Conservation (phyloP, 2,329 filamentous ascomycete genomes). For the Trichoderma sp. region DNA sequence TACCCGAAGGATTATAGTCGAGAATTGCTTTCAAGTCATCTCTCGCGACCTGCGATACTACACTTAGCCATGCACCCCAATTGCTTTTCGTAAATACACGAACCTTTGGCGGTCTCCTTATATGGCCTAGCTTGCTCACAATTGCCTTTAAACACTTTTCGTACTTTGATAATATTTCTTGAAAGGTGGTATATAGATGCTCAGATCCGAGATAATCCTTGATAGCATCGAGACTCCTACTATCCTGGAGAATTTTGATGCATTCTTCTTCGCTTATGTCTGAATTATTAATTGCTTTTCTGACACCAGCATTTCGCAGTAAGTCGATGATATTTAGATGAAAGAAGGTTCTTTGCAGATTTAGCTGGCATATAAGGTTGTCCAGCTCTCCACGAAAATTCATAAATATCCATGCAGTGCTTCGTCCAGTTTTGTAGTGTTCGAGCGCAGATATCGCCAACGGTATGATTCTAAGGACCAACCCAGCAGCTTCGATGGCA, state of each 20-base stretch:
- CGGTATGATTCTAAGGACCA: neutral
- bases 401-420: neutral
- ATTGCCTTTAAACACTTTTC: neutral
- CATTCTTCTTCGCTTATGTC: neutral
- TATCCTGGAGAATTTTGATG: neutral
- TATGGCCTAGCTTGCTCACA: neutral
- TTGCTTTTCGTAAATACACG: neutral
- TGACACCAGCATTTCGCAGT: neutral
- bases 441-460: neutral
- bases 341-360: neutral
- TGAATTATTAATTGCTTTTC: neutral
- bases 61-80: neutral
- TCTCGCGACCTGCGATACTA: neutral
- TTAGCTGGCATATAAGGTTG: neutral
- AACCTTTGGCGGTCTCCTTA: neutral
- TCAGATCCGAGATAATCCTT: neutral
- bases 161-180: neutral
- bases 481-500: neutral
- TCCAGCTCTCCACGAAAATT: neutral
- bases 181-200: neutral
- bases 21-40: neutral
- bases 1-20: neutral
- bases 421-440: neutral
- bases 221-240: neutral
- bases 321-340: neutral